phyloP scores from a whole-genome alignment of 2,329 filamentous ascomycete species.

The Lomentospora prolificans region DNA sequence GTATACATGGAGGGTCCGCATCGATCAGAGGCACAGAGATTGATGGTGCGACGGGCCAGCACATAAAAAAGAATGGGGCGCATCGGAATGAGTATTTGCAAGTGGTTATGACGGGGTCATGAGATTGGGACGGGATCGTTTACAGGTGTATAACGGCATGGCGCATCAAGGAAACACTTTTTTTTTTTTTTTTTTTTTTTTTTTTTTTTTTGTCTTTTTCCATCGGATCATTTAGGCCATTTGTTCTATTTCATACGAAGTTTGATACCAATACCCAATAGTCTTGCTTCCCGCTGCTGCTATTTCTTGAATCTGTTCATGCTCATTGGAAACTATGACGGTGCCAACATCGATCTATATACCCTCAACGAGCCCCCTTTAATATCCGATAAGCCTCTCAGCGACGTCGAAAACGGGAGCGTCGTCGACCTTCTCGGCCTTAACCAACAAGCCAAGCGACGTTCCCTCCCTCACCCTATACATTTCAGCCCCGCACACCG shows the following conservation, averaged over 20 bases:
- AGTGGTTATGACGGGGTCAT: no score
- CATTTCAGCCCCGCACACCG: conserved; percentile 31
- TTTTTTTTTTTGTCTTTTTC: background rate
- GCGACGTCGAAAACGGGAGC: conserved; percentile 8
- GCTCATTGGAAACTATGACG: no score
- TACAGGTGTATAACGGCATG: no score
- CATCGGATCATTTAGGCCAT: no score
- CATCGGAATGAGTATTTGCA: no score
- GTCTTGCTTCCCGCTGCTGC: no score
- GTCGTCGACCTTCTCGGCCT: conserved; percentile 19
- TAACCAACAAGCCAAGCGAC: conserved; percentile 47
- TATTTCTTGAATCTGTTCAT: no score
- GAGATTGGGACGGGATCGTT: no score
- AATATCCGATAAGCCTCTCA: conserved; percentile 5
- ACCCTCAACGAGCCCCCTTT: background rate
- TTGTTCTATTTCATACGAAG: background rate
- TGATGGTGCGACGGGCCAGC: no score
- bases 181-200: background rate
- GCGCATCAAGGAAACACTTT: no score
- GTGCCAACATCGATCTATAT: background rate
- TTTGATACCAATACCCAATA: conserved; percentile 1
- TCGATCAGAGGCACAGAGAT: background rate
- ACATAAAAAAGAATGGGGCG: no score
- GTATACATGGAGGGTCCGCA: conserved; percentile 4
- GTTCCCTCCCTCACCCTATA: conserved; percentile 39